Conservation (phyloP, 1,139 yeast species). For the Diutina scorzettiae region DNA sequence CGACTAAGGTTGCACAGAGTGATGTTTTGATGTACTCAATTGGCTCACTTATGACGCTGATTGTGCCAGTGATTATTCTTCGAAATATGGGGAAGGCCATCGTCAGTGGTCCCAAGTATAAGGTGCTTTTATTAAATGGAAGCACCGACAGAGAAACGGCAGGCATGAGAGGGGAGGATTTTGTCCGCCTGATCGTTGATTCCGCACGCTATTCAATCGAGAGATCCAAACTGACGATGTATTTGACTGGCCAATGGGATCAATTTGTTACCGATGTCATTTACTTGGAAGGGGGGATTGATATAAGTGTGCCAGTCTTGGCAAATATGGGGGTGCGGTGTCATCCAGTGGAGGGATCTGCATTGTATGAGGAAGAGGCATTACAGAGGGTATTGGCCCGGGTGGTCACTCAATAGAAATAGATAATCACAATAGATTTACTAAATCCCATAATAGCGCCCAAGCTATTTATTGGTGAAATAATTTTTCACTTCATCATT, state of each 20-base stretch:
- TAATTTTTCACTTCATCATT: too few species aligned
- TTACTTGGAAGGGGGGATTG: slow-evolving; percentile 36
- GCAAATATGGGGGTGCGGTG: slow-evolving; percentile 33
- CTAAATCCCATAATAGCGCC: too few species aligned
- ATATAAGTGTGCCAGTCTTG: slow-evolving; percentile 31
- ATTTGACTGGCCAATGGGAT: slow-evolving; percentile 17
- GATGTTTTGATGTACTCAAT: slow-evolving; percentile 63
- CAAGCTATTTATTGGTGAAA: too few species aligned
- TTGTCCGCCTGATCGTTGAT: slow-evolving; percentile 40
- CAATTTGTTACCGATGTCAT: slow-evolving; percentile 46
- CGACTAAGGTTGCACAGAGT: slow-evolving; percentile 37
- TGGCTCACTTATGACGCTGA: slow-evolving; percentile 82
- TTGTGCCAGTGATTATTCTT: slow-evolving; percentile 62
- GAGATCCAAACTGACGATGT: slow-evolving; percentile 8
- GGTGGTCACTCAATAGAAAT: too few species aligned
- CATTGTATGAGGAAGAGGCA: not conserved
- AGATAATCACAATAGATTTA: too few species aligned
- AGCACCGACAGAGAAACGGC: slow-evolving; percentile 65
- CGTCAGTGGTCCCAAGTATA: slow-evolving; percentile 17
- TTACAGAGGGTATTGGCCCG: not conserved
- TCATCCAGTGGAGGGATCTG: slow-evolving; percentile 25
- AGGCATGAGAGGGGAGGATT: slow-evolving; percentile 50
- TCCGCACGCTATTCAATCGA: slow-evolving; percentile 31
- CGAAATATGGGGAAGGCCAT: slow-evolving; percentile 61
- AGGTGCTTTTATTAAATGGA: slow-evolving; percentile 56